Conservation (phyloP, 2,329 filamentous ascomycete species). For the Botrytis pseudocinerea region DNA sequence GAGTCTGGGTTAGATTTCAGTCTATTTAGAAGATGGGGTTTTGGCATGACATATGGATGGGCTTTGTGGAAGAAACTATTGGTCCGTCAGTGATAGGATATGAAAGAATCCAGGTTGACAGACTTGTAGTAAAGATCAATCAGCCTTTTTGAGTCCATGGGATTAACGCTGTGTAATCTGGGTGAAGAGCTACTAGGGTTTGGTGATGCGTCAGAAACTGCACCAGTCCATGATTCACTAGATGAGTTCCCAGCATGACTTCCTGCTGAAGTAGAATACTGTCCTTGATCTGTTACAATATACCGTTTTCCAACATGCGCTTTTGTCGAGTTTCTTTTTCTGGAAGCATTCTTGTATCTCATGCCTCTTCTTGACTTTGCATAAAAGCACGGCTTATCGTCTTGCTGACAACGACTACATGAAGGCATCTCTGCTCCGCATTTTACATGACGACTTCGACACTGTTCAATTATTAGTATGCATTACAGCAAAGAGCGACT, state of each 20-base stretch:
- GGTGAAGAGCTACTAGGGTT: slow-evolving; percentile 31
- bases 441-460: slow-evolving; percentile 46
- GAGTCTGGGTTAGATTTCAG: slow-evolving; percentile 41
- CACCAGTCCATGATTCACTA: slow-evolving; percentile 26
- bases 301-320: slow-evolving; percentile 24
- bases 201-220: slow-evolving; percentile 26
- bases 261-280: neutral
- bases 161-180: slow-evolving; percentile 22
- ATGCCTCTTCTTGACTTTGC: slow-evolving; percentile 50
- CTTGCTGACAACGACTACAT: slow-evolving; percentile 46
- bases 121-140: slow-evolving; percentile 36
- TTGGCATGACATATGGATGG: slow-evolving; percentile 44
- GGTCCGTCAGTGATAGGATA: slow-evolving; percentile 33
- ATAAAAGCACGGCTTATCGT: slow-evolving; percentile 50
- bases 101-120: slow-evolving; percentile 16
- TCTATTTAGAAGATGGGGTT: slow-evolving; percentile 40
- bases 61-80: slow-evolving; percentile 41
- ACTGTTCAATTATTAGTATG: slow-evolving; percentile 28
- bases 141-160: slow-evolving; percentile 32
- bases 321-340: slow-evolving; percentile 28
- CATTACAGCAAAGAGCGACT: neutral
- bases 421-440: slow-evolving; percentile 49
- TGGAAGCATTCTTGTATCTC: slow-evolving; percentile 33
- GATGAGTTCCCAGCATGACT: slow-evolving; percentile 19
- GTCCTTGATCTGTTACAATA: slow-evolving; percentile 8